Evolutionary conservation across 2,329 filamentous ascomycete species (phyloP).

Genomic region (Hypoxylon sp.): DNA sequence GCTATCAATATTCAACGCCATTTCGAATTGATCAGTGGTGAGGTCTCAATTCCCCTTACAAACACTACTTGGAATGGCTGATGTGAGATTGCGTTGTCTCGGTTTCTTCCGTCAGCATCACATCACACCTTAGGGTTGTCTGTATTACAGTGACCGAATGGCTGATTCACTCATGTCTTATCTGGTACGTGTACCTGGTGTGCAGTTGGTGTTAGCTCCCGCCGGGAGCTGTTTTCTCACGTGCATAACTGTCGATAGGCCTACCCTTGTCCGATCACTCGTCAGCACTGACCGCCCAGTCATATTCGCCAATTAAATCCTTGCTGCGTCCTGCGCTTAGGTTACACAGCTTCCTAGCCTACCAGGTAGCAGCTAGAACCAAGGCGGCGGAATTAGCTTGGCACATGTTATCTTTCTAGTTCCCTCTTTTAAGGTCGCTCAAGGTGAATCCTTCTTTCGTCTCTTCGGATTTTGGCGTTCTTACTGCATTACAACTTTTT

Average conservation of each 20-base stretch:
- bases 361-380: conserved; percentile 27
- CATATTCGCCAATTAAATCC: conserved; percentile 16
- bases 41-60: conserved; percentile 11
- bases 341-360: conserved; percentile 15
- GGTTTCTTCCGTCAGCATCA: conserved; percentile 16
- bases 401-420: conserved; percentile 36
- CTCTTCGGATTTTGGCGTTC: conserved; percentile 25
- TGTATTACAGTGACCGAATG: neutral
- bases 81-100: conserved; percentile 27
- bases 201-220: conserved; percentile 6
- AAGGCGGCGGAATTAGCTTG: conserved; percentile 39
- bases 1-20: neutral
- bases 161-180: conserved; percentile 12
- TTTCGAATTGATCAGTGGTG: conserved; percentile 6
- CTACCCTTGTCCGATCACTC: conserved; percentile 26
- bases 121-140: neutral
- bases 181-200: conserved; percentile 22
- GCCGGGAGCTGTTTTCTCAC: conserved; percentile 20
- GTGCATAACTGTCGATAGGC: conserved; percentile 22
- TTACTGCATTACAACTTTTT: conserved; percentile 15
- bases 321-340: conserved; percentile 9
- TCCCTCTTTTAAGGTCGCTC: conserved; percentile 27
- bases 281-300: conserved; percentile 25
- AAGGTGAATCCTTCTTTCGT: conserved; percentile 16
- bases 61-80: conserved; percentile 16